phyloP scores from a whole-genome alignment of 202 grass and related monocot species.

The Dendrocalamus latiflorus region DNA sequence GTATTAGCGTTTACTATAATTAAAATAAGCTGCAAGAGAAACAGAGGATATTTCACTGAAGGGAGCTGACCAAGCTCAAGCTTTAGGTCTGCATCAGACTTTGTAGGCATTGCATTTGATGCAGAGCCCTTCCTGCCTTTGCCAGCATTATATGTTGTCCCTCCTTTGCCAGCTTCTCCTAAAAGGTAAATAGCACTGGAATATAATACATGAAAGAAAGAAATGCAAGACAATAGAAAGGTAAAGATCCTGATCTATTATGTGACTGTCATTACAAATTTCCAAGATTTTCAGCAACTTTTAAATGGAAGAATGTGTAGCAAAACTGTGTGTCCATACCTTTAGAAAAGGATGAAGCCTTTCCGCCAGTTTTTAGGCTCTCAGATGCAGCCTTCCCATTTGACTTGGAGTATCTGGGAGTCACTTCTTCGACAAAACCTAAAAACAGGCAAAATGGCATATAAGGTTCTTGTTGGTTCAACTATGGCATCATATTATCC shows the following conservation, averaged over 20 bases:
- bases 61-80: too few species aligned
- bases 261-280: neutral
- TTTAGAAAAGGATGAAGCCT: slow-evolving; percentile 40
- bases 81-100: too few species aligned
- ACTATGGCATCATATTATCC: neutral
- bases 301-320: neutral
- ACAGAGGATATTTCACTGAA: too few species aligned
- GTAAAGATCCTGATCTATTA: neutral
- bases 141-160: too few species aligned
- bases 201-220: too few species aligned
- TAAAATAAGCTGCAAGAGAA: too few species aligned
- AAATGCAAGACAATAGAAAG: too few species aligned
- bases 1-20: too few species aligned
- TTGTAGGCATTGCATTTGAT: too few species aligned
- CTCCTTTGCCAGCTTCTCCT: too few species aligned
- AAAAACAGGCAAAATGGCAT: slow-evolving; percentile 21
- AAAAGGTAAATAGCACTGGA: too few species aligned
- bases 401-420: slow-evolving; percentile 24
- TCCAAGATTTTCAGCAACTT: slow-evolving; percentile 2
- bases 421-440: slow-evolving; percentile 61
- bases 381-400: slow-evolving; percentile 56
- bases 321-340: slow-evolving; percentile 32
- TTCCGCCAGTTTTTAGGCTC: slow-evolving; percentile 46
- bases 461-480: slow-evolving; percentile 10
- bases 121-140: too few species aligned